Evolutionary conservation across 2,329 filamentous ascomycete species (phyloP), one percentile per base, ranked within the genome.

Genomic region (Phoma sp.): DNA sequence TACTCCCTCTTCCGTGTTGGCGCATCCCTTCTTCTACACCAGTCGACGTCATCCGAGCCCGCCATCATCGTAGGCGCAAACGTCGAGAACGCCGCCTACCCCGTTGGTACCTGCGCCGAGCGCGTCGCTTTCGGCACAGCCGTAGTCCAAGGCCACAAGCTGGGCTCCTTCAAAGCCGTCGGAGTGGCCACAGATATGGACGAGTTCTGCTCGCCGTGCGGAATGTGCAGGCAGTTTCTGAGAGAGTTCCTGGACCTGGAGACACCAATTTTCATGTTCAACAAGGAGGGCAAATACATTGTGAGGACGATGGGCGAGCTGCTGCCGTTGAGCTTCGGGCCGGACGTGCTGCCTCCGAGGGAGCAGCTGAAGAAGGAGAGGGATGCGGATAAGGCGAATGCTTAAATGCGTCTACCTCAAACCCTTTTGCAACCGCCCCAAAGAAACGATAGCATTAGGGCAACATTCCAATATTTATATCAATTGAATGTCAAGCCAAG

Each of bases 21-120:
- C 59, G 88, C 90, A 42, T 87, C 90, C 28, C 77, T 98, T 56
- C 86, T 98, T 57, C 60, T 75, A 17, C 53, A 68, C 42, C 61
- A 61, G 9, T 56, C 58, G 47, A 57, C 60, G 10, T 40, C 58
- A 14, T 51, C 61, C 7, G 38, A 34, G 33, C 65, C 7, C 76
- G 81, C 65, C 52, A 85, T 82, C 63, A 81, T 92, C 52, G 80
- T 83, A 38, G 95, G 95, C 48, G 92, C 91, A 59, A 77, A 77
- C 50, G 66, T 98, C 57, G 95, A 99, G 78, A 97, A 98, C 73
- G 93, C 92, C 1, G 81, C 89, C 23, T 98, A 96, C 73, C 93
- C 95, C 0, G 93, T 97, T 5, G 92, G 92, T n/a, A 96, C 91
- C 2, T 98, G 95, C 75, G 95, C 95, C 12, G 95, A 99, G 82